These are phyloP conservation scores for Pythium diclinum DNA, from an alignment of 352 stramenopile species.

Conservation along the genomic window DNA sequence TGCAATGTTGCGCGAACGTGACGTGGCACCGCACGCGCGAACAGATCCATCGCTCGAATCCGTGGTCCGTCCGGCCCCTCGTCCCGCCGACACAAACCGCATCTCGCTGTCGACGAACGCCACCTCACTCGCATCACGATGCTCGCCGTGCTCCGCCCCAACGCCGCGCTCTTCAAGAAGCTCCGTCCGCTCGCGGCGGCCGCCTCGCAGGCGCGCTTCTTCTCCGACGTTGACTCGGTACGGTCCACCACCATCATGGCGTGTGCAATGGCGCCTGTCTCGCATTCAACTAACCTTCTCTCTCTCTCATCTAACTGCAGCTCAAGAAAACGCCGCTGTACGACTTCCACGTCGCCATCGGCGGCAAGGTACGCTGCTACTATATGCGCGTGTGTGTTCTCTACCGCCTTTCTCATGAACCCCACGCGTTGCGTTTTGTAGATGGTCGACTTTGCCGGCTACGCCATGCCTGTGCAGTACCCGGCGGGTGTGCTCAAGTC, in stretches of 20 bases:
- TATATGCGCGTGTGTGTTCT: too few relatives aligned
- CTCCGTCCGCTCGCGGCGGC: conserved; percentile 19
- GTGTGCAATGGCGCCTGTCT: background rate
- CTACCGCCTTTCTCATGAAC: background rate
- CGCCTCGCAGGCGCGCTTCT: conserved; percentile 19
- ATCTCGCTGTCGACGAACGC: conserved; percentile 12
- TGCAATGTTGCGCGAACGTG: conserved; percentile 14
- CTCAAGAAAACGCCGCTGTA: conserved; percentile 82
- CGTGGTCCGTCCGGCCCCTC: background rate
- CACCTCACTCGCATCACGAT: conserved; percentile 1
- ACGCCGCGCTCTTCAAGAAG: conserved; percentile 20
- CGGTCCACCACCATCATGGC: background rate
- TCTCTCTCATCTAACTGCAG: conserved; percentile 20
- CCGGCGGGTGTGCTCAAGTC: conserved; percentile 95
- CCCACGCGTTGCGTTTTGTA: conserved; percentile 20
- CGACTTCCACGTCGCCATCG: conserved; percentile 69
- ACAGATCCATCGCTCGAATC: background rate
- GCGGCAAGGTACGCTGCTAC: conserved; percentile 46
- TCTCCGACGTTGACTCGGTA: conserved; percentile 22
- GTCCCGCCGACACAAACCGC: background rate
- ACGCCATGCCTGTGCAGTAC: conserved; percentile 98
- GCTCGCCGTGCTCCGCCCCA: conserved; percentile 23
- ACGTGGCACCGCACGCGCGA: conserved; percentile 5
- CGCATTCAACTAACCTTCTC: background rate
- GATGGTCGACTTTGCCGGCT: conserved; percentile 97